Base-by-base conservation (phyloP, 176 grass and related monocot species). In the Dendrocalamus sinicus region DNA sequence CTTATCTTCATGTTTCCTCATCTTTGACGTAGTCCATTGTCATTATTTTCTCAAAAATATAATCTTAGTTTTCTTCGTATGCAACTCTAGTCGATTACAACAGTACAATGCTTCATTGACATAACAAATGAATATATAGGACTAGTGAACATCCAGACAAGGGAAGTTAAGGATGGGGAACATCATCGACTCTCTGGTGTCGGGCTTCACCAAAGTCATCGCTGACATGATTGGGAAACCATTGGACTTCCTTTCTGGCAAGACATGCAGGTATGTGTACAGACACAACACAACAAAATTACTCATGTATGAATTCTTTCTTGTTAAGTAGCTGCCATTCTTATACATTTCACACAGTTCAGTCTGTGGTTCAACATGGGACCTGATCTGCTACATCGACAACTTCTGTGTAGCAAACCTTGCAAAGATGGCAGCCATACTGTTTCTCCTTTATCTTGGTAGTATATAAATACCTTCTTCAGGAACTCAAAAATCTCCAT, bases 361-460 rank as follows among this genome's bases (percentile, higher is more conserved):
- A 44, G 72, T 69, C 30, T 91, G 92, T 1, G 87, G 80, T 30
- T 67, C 89, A 13, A 88, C 66, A 71, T 94, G 89, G 92, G 92
- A 91, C 77, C 7, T 94, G 4, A 65, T 94, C 14, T 94, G 92
- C 75, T 94, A 94, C 73, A 43, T 95, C 9, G 93, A 95, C 9
- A 90, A 92, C 55, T 90, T 95, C 61, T 94, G 90, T 6, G 24
- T 94, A 15, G 81, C 65, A 20, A 89, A 82, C 87, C 90, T 94
- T 64, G 45, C 89, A 48, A 94, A 88, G 73, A 61, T 88, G 40
- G 70, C 85, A 15, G 87, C 54, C 2, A 76, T 88, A 47, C 68
- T 92, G 24, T 86, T 81, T 75, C 85, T 94, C 67, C 44, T 92
- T 71, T 92, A 92, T 39, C 23, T 90, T 5, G 90, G 92, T 94